Evolutionary conservation across 345 rosid genomes (phyloP).

Genomic region (Limnanthes douglasii): DNA sequence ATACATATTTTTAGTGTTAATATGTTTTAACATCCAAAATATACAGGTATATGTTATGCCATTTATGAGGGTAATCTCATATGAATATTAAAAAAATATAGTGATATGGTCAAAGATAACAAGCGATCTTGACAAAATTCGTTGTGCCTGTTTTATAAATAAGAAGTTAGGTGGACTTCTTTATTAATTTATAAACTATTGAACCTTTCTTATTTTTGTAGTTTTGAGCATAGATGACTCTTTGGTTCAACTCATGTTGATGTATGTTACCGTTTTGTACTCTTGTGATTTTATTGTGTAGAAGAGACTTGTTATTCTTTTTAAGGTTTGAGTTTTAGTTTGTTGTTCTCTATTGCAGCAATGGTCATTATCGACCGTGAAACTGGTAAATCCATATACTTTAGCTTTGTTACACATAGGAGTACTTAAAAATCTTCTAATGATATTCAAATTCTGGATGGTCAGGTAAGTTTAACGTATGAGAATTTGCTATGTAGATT

Average conservation of each 20-base stretch:
- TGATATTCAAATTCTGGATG: slow-evolving; percentile 93
- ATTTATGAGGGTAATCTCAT: slow-evolving; percentile 51
- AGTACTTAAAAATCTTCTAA: slow-evolving; percentile 60
- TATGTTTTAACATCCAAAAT: too few species aligned
- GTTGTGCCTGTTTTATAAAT: too few species aligned
- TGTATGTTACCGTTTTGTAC: too few species aligned
- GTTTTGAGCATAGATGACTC: too few species aligned
- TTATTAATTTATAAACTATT: too few species aligned
- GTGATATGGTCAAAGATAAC: slow-evolving; percentile 69
- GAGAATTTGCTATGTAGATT: too few species aligned
- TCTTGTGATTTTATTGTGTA: slow-evolving; percentile 4
- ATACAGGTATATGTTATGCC: slow-evolving; percentile 55
- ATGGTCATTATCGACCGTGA: slow-evolving; percentile 86
- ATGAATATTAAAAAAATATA: slow-evolving; percentile 67
- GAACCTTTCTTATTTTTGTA: too few species aligned
- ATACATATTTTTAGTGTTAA: background rate
- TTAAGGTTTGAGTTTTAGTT: too few species aligned
- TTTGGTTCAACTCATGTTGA: too few species aligned
- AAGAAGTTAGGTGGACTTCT: too few species aligned
- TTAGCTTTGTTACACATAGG: slow-evolving; percentile 64
- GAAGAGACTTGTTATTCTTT: slow-evolving; percentile 1
- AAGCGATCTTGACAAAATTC: background rate
- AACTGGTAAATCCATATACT: slow-evolving; percentile 82
- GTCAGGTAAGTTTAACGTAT: slow-evolving; percentile 62
- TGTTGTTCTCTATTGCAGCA: slow-evolving; percentile 36